phyloP scores from a whole-genome alignment of 2,329 filamentous ascomycete genomes.

The Akanthomyces dipterigenus region DNA sequence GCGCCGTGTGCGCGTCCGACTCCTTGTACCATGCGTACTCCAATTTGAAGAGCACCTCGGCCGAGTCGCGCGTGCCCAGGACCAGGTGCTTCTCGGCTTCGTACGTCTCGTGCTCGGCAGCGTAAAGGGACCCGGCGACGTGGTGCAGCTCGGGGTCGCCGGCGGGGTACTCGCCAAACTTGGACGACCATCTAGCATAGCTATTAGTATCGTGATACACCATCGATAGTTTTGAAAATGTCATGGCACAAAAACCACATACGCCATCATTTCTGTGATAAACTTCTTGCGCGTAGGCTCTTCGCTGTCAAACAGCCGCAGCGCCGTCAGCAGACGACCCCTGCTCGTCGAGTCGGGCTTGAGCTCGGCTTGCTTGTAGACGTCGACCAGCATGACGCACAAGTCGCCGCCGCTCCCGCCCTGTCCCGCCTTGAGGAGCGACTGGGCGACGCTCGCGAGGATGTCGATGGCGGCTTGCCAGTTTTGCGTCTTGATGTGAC shows the following conservation, averaged over 20 bases:
- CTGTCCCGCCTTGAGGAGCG: constrained; percentile 85
- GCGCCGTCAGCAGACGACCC: constrained; percentile 67
- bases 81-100: constrained; percentile 88
- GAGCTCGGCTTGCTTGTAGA: constrained; percentile 81
- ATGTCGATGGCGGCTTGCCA: constrained; percentile 83
- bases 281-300: constrained; percentile 94
- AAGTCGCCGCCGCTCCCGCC: constrained; percentile 89
- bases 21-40: constrained; percentile 93
- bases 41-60: constrained; percentile 70
- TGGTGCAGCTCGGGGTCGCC: constrained; percentile 95
- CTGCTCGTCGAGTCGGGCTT: constrained; percentile 68
- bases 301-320: constrained; percentile 71
- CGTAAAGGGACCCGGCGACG: constrained; percentile 78
- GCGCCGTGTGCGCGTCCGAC: constrained; percentile 81
- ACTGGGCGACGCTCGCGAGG: constrained; percentile 73
- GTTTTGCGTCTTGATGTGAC: constrained; percentile 84
- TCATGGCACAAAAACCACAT: constrained; percentile 24
- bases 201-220: neutral
- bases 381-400: constrained; percentile 78
- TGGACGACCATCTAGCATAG: constrained; percentile 63
- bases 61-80: constrained; percentile 82
- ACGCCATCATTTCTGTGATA: constrained; percentile 76
- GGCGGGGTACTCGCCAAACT: constrained; percentile 77
- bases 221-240: neutral
- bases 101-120: constrained; percentile 88